Evolutionary conservation across 1,284 basidiomycete species (phyloP), one percentile per base, ranked within the genome.

Genomic region (Tranzscheliella williamsii): DNA sequence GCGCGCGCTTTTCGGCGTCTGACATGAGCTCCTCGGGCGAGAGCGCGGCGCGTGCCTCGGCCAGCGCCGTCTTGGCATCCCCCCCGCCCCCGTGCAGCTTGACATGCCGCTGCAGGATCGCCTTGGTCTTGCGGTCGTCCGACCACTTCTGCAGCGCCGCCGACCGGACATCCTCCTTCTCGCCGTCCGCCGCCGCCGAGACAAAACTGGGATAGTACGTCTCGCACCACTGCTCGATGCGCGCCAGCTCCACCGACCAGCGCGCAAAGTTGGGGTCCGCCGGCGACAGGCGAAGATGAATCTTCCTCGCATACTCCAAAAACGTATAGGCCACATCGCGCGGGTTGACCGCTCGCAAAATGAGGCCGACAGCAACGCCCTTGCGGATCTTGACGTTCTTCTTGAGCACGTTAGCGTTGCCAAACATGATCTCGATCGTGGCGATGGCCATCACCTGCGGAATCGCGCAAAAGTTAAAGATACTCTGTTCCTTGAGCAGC

Each of bases 381-480:
- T 93, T 94, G 48, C 94, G 85, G 70, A 98, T 98, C 81, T 98
- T 97, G 78, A 97, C 87, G 73, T 96, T 95, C 71, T 84, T 81
- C 70, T 88, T 84, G 79, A 96, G 86, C 81, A 98, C 89, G n/a
- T 83, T 81, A 2, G 85, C 84, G 80, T 98, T 98, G 88, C 90
- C 90, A 80, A 93, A 95, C 79, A 92, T 94, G 42, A 88, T 78
- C 38, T 89, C 85, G 21, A 98, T 82, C 6, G 93, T 98, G 5
- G 95, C 93, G 67, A 98, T 89, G 1, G 94, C 92, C 94, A 98
- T 97, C 18, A 87, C 85, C 24, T 89, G 90, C 9, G 94, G 94
- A 53, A 97, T 91, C 3, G 94, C 91, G 70, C 90, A 92, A 80
- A 98, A 98, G 79, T 91, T 91, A 83, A 98, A 98, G 22, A 96